Conservation (phyloP, 257 asterid species). For the Nicotiana tomentosiformis region DNA sequence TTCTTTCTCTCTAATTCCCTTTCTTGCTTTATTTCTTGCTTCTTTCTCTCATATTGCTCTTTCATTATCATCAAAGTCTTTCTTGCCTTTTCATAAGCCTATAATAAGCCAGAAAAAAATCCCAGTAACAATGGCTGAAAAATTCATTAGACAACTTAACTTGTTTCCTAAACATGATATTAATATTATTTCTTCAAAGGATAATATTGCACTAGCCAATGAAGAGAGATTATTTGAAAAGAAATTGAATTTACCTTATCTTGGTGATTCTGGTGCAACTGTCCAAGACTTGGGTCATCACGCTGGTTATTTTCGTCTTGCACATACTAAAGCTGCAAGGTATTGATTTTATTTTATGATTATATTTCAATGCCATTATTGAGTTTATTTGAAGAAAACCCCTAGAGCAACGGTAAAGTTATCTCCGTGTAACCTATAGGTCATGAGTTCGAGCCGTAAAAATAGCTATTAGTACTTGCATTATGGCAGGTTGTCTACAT, state of each 20-base stretch:
- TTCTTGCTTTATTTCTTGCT: slow-evolving; percentile 6
- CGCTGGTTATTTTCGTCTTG: slow-evolving; percentile 63
- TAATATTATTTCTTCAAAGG: slow-evolving; percentile 12
- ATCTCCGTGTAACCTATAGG: background rate
- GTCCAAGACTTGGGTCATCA: slow-evolving; percentile 53
- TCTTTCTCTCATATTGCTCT: slow-evolving; percentile 6
- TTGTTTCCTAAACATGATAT: slow-evolving; percentile 50
- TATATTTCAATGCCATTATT: background rate
- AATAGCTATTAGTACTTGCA: background rate
- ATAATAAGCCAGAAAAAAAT: background rate
- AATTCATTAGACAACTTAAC: slow-evolving; percentile 43
- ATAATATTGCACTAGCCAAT: background rate
- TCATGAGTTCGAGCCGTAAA: accelerated
- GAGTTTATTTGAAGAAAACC: background rate
- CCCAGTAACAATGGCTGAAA: slow-evolving; percentile 36
- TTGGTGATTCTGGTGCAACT: slow-evolving; percentile 26
- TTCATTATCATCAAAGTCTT: slow-evolving; percentile 7
- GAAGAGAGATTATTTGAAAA: slow-evolving; percentile 47
- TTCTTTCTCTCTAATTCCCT: slow-evolving; percentile 2
- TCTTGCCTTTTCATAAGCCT: background rate
- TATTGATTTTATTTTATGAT: background rate
- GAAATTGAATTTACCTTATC: slow-evolving; percentile 34
- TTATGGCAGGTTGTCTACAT: background rate
- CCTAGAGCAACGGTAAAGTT: background rate
- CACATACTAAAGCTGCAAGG: slow-evolving; percentile 56